phyloP scores from a whole-genome alignment of 2,329 filamentous ascomycete genomes.

The Nectriaceae sp. region DNA sequence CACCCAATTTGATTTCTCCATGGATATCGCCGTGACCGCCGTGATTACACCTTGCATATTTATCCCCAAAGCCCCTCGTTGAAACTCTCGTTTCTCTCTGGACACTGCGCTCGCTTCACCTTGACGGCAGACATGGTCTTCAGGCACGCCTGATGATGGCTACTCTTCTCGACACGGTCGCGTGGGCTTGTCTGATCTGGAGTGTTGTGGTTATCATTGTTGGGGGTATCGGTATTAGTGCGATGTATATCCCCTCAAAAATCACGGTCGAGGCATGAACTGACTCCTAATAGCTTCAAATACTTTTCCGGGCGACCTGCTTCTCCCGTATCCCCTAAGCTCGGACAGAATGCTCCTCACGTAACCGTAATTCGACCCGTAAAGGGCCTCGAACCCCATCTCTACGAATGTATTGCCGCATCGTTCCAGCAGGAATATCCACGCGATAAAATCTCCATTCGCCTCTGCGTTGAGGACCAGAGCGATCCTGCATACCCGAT shows the following conservation, averaged over 20 bases:
- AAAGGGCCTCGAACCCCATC: slow-evolving; percentile 85
- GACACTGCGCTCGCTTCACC: neutral
- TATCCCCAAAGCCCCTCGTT: slow-evolving; percentile 4
- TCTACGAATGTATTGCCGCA: slow-evolving; percentile 90
- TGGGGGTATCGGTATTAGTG: slow-evolving; percentile 56
- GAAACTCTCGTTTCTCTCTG: neutral
- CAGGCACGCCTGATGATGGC: slow-evolving; percentile 24
- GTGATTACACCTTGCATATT: slow-evolving; percentile 6
- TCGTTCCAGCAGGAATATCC: slow-evolving; percentile 86
- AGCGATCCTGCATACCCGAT: slow-evolving; percentile 77
- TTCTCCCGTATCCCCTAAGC: slow-evolving; percentile 52
- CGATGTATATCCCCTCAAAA: slow-evolving; percentile 48
- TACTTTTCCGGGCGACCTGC: slow-evolving; percentile 52
- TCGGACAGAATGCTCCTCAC: slow-evolving; percentile 65
- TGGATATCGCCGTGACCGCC: slow-evolving; percentile 5
- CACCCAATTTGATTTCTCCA: slow-evolving; percentile 2
- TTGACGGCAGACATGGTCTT: slow-evolving; percentile 3
- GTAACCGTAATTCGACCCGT: slow-evolving; percentile 91
- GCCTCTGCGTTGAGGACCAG: slow-evolving; percentile 77
- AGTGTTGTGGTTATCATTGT: slow-evolving; percentile 53
- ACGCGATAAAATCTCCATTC: slow-evolving; percentile 70
- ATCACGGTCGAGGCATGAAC: neutral
- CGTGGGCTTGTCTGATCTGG: slow-evolving; percentile 55
- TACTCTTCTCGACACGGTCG: slow-evolving; percentile 38
- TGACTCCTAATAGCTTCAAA: slow-evolving; percentile 44